Percentiles rank a stretch among this genome's conserved stretches.
These are phyloP conservation scores for Suhomyces chickasaworum DNA, from an alignment of 1,139 yeast species.

Conservation along the genomic window DNA sequence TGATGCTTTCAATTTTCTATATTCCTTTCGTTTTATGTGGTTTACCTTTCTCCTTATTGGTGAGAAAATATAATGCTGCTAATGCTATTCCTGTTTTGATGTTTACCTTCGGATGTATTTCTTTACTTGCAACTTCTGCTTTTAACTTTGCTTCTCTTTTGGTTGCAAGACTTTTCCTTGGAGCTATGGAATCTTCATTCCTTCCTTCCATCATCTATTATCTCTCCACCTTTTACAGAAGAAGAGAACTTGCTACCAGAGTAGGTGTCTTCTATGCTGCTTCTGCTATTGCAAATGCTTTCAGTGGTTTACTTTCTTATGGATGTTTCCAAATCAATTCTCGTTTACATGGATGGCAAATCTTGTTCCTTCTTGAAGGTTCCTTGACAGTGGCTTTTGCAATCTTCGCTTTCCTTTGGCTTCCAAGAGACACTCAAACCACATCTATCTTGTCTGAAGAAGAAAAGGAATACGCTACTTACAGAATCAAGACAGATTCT, in stretches of 20 bases:
- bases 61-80: slow-evolving; percentile 25
- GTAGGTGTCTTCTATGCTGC: slow-evolving; percentile 25
- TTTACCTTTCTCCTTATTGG: slow-evolving; percentile 23
- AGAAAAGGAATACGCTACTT: slow-evolving; percentile 29
- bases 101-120: slow-evolving; percentile 25
- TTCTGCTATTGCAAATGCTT: slow-evolving; percentile 27
- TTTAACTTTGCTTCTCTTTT: slow-evolving; percentile 23
- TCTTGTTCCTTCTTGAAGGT: slow-evolving; percentile 27
- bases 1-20: slow-evolving; percentile 28
- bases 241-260: slow-evolving; percentile 25
- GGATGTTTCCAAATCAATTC: slow-evolving; percentile 30
- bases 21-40: slow-evolving; percentile 27
- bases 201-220: slow-evolving; percentile 27
- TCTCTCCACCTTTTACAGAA: slow-evolving; percentile 24
- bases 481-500: slow-evolving; percentile 31
- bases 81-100: slow-evolving; percentile 24
- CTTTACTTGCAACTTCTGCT: slow-evolving; percentile 21
- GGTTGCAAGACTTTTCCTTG: slow-evolving; percentile 27
- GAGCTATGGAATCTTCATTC: slow-evolving; percentile 24
- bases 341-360: slow-evolving; percentile 27
- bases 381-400: slow-evolving; percentile 22
- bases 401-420: slow-evolving; percentile 16
- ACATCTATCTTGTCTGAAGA: slow-evolving; percentile 32
- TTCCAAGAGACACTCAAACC: slow-evolving; percentile 27
- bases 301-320: slow-evolving; percentile 23